phyloP scores from a whole-genome alignment of 768 basidiomycete species.

The Lyophyllum atratum region DNA sequence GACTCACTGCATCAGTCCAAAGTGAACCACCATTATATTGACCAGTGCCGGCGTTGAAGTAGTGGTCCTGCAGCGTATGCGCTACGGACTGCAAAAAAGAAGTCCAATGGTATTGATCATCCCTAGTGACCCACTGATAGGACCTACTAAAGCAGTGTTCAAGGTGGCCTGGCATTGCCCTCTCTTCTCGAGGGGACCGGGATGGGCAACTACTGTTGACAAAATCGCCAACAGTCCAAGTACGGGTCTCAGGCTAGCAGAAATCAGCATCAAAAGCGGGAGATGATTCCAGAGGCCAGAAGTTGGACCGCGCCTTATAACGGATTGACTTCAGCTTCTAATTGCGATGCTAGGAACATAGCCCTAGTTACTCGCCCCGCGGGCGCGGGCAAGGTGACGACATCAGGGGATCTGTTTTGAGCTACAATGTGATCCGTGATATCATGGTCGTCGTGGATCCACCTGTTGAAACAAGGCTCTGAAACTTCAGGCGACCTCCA shows the following conservation, averaged over 20 bases:
- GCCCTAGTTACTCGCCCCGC: background rate
- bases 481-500: background rate
- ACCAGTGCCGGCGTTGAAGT: constrained; percentile 41
- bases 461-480: background rate
- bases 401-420: background rate
- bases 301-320: background rate
- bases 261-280: constrained; percentile 1
- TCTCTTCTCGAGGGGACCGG: constrained; percentile 12
- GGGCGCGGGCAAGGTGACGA: background rate
- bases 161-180: constrained; percentile 20
- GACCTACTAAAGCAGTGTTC: constrained; percentile 15
- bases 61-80: constrained; percentile 36
- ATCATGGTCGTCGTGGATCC: background rate
- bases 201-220: constrained; percentile 2
- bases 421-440: background rate
- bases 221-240: constrained; percentile 1
- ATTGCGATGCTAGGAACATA: background rate
- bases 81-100: constrained; percentile 29
- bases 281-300: too few relatives aligned
- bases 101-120: background rate
- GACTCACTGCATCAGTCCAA: constrained; percentile 57
- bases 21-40: constrained; percentile 50
- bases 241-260: background rate
- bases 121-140: background rate
- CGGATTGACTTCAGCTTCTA: background rate